Conservation (phyloP, 2,329 filamentous ascomycete genomes). For the Curvularia sp. region DNA sequence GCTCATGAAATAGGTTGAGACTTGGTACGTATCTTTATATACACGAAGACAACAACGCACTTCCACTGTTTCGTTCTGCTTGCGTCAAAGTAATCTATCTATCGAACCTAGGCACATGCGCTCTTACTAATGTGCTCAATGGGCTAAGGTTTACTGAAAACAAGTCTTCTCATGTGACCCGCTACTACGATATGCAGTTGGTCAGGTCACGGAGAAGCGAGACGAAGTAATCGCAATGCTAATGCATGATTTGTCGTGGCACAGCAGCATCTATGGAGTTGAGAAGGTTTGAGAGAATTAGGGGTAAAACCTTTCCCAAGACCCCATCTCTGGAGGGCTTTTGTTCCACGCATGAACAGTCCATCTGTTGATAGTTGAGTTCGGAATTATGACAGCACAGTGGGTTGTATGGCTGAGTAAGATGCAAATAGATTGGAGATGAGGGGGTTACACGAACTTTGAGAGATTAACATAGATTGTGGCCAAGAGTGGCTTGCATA, state of each 20-base stretch:
- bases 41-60: neutral
- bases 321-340: neutral
- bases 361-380: neutral
- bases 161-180: neutral
- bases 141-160: neutral
- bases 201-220: neutral
- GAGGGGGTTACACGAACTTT: neutral
- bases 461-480: constrained; percentile 6
- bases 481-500: neutral
- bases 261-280: neutral
- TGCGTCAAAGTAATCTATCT: neutral
- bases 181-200: neutral
- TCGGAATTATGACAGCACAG: neutral
- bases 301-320: neutral
- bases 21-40: neutral
- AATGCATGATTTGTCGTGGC: neutral
- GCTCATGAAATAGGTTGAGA: neutral
- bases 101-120: neutral
- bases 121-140: neutral
- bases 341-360: neutral
- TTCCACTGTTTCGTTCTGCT: neutral
- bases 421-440: constrained; percentile 4
- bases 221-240: neutral
- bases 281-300: constrained; percentile 14
- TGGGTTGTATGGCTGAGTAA: neutral